phyloP scores from a whole-genome alignment of 345 rosid genomes.

The Corchorus capsularis region DNA sequence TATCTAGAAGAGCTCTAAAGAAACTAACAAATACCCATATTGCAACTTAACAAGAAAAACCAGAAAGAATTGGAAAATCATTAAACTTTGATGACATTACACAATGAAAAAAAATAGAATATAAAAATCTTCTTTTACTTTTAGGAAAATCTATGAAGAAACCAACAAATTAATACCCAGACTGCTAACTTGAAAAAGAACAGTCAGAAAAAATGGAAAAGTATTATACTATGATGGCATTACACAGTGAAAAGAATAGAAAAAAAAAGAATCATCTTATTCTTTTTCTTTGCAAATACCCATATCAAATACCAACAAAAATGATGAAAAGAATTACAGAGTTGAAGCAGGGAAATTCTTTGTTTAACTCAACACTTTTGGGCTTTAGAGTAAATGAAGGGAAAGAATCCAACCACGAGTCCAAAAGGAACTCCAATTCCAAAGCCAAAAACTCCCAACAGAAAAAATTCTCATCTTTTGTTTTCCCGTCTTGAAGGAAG shows the following conservation, averaged over 20 bases:
- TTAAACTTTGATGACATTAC: neutral
- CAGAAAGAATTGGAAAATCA: neutral
- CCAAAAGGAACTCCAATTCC: constrained; percentile 73
- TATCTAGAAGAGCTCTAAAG: neutral
- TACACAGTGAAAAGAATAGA: too few species aligned
- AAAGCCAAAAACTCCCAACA: constrained; percentile 68
- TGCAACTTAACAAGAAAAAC: neutral
- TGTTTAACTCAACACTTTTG: constrained; percentile 48
- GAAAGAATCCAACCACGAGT: constrained; percentile 62
- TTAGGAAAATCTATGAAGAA: too few species aligned
- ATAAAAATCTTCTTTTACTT: too few species aligned
- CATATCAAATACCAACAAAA: neutral
- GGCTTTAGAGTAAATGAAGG: constrained; percentile 68
- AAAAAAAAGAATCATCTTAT: neutral
- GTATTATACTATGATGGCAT: neutral
- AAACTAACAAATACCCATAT: constrained; percentile 11
- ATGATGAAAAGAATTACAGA: neutral
- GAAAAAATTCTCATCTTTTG: neutral
- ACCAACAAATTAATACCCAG: too few species aligned
- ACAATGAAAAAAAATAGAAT: too few species aligned
- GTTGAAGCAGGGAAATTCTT: neutral
- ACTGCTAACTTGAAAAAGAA: too few species aligned
- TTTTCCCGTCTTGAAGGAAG: too few species aligned
- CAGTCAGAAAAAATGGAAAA: too few species aligned
- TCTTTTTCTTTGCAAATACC: neutral